phyloP scores from a whole-genome alignment of 768 basidiomycete species.

The Tremella fuciformis region DNA sequence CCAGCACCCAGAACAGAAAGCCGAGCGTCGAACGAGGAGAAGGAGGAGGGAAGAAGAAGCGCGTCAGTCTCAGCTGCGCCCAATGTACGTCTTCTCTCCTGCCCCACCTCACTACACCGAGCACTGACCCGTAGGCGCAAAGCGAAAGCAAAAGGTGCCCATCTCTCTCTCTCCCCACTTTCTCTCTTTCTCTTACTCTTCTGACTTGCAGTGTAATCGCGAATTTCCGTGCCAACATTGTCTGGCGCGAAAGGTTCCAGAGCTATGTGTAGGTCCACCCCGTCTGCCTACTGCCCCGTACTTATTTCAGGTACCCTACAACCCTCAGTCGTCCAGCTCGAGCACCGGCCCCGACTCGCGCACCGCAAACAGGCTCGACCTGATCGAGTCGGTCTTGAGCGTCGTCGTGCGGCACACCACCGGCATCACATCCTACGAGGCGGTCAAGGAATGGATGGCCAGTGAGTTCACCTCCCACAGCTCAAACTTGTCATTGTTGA shows the following conservation, averaged over 20 bases:
- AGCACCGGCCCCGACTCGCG: slow-evolving; percentile 27
- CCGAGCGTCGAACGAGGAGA: background rate
- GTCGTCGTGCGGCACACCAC: slow-evolving; percentile 37
- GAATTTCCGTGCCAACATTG: slow-evolving; percentile 52
- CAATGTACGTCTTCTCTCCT: slow-evolving; percentile 29
- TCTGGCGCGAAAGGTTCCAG: slow-evolving; percentile 46
- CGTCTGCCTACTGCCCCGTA: background rate
- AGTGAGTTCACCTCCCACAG: slow-evolving; percentile 18
- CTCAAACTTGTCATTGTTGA: background rate
- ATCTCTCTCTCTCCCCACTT: slow-evolving; percentile 2
- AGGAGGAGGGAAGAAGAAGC: slow-evolving; percentile 38
- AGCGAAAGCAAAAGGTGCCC: slow-evolving; percentile 49
- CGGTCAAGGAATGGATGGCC: slow-evolving; percentile 40
- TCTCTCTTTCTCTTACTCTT: slow-evolving; percentile 1
- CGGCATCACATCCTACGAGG: slow-evolving; percentile 32
- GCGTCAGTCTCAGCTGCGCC: slow-evolving; percentile 45
- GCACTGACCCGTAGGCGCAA: slow-evolving; percentile 32
- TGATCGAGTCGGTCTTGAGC: slow-evolving; percentile 32
- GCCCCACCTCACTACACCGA: background rate
- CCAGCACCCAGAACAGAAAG: background rate
- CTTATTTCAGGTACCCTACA: slow-evolving; percentile 40
- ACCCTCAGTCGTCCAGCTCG: slow-evolving; percentile 31
- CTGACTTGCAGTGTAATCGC: slow-evolving; percentile 45
- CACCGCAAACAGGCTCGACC: slow-evolving; percentile 30
- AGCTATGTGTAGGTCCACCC: slow-evolving; percentile 42